phyloP scores from a whole-genome alignment of 1,284 basidiomycete genomes.

The Erythrobasidium hasegawianum region DNA sequence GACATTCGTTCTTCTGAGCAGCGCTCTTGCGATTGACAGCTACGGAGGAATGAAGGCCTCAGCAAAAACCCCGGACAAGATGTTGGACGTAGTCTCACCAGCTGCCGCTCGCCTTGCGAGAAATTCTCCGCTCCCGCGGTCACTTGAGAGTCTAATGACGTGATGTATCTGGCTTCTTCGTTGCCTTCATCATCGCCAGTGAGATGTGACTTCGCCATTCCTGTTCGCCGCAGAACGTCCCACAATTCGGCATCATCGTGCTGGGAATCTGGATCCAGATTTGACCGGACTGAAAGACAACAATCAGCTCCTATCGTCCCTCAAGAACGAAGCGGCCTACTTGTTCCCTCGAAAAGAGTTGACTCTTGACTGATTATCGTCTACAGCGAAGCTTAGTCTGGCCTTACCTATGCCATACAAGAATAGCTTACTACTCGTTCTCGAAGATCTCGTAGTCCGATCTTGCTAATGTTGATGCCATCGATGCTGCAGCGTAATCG shows the following conservation, averaged over 20 bases:
- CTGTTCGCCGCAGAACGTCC: constrained; percentile 35
- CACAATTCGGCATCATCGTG: constrained; percentile 33
- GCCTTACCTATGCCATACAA: constrained; percentile 42
- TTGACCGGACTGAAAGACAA: constrained; percentile 47
- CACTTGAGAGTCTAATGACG: constrained; percentile 38
- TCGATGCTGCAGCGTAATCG: constrained; percentile 57
- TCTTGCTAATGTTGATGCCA: constrained; percentile 72
- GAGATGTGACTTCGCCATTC: constrained; percentile 17
- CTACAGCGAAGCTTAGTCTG: neutral
- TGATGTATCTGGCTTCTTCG: neutral
- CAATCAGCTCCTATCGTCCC: too few relatives aligned
- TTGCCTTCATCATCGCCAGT: neutral
- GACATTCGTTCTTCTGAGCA: constrained; percentile 23
- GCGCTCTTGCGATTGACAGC: constrained; percentile 29
- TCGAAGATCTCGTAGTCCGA: constrained; percentile 71
- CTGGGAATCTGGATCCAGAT: constrained; percentile 46
- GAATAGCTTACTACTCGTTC: constrained; percentile 83
- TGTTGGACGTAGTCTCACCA: neutral
- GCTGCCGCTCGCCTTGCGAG: constrained; percentile 32
- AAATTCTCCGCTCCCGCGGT: constrained; percentile 33
- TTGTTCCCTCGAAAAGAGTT: constrained; percentile 36
- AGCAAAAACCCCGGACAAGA: neutral
- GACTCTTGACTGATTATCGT: constrained; percentile 35
- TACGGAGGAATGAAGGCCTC: neutral
- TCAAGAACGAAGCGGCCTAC: neutral